Percentiles rank a stretch among this genome's conserved stretches.
Evolutionary conservation across 1,139 yeast genomes (phyloP).

Genomic region (Yamadazyma diddensiae): DNA sequence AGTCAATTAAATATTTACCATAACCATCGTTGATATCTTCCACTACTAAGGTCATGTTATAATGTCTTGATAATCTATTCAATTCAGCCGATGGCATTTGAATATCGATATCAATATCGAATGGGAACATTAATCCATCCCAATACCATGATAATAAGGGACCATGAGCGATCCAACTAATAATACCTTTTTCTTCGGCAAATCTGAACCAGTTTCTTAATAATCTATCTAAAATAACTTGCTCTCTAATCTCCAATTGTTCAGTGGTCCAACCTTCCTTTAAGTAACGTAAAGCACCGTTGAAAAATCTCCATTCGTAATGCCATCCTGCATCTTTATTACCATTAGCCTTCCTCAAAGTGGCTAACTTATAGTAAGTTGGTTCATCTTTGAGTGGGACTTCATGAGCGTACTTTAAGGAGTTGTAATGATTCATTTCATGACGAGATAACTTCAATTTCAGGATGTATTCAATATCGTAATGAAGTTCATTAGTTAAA

Average conservation of each 20-base stretch:
- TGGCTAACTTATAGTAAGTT: conserved; percentile 34
- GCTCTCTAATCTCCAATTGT: conserved; percentile 28
- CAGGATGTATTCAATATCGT: conserved; percentile 13
- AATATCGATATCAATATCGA: conserved; percentile 35
- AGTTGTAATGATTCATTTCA: conserved; percentile 19
- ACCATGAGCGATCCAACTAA: conserved; percentile 54
- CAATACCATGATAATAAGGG: conserved; percentile 43
- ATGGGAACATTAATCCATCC: conserved; percentile 38
- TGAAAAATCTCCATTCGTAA: conserved; percentile 39
- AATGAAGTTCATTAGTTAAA: conserved; percentile 26
- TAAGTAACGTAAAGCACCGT: conserved; percentile 29
- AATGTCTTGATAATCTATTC: conserved; percentile 25
- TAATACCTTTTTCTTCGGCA: conserved; percentile 34
- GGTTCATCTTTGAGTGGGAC: conserved; percentile 29
- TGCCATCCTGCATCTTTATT: conserved; percentile 39
- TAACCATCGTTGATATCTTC: conserved; percentile 32
- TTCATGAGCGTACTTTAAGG: conserved; percentile 25
- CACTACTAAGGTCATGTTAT: conserved; percentile 36
- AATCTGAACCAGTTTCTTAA: conserved; percentile 34
- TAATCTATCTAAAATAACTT: conserved; percentile 30
- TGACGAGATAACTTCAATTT: conserved; percentile 12
- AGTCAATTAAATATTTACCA: conserved; percentile 33
- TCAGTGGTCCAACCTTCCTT: conserved; percentile 31
- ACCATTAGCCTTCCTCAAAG: conserved; percentile 23
- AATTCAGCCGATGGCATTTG: conserved; percentile 37